phyloP scores from a whole-genome alignment of 2,329 filamentous ascomycete species.

The Pyricularia sp. region DNA sequence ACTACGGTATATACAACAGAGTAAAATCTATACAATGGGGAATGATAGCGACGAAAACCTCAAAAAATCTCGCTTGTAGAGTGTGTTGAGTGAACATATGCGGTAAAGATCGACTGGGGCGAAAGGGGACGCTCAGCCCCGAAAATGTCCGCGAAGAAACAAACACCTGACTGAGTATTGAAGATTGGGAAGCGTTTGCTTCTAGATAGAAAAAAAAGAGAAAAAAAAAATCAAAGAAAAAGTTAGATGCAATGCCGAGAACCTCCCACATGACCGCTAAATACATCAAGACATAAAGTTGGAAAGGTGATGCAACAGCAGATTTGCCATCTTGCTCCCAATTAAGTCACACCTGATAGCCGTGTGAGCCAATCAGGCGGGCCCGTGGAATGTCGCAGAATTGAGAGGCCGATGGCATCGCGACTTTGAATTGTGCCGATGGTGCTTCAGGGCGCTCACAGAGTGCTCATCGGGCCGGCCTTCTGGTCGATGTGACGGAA shows the following conservation, averaged over 20 bases:
- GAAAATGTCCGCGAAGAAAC: neutral
- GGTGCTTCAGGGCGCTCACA: neutral
- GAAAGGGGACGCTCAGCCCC: neutral
- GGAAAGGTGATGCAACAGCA: neutral
- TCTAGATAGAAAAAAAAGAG: neutral
- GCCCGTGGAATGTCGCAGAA: neutral
- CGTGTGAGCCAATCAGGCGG: neutral
- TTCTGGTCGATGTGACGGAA: conserved; percentile 80
- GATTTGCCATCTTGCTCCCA: neutral
- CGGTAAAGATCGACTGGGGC: neutral
- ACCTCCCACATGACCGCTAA: neutral
- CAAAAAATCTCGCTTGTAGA: neutral
- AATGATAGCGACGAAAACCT: neutral
- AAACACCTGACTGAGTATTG: neutral
- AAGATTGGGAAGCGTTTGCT: neutral
- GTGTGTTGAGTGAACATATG: neutral
- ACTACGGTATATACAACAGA: neutral
- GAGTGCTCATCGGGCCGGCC: conserved; percentile 35
- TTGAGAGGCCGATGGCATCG: neutral
- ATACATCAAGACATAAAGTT: neutral
- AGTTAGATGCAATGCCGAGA: neutral
- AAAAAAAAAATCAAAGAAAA: neutral
- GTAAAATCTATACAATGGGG: neutral
- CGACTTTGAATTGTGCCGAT: neutral
- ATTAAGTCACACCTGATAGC: neutral